Percentiles rank a stretch among this genome's conserved stretches.
phyloP scores from a whole-genome alignment of 176 grass and related monocot species.

The Dactylis glomerata region DNA sequence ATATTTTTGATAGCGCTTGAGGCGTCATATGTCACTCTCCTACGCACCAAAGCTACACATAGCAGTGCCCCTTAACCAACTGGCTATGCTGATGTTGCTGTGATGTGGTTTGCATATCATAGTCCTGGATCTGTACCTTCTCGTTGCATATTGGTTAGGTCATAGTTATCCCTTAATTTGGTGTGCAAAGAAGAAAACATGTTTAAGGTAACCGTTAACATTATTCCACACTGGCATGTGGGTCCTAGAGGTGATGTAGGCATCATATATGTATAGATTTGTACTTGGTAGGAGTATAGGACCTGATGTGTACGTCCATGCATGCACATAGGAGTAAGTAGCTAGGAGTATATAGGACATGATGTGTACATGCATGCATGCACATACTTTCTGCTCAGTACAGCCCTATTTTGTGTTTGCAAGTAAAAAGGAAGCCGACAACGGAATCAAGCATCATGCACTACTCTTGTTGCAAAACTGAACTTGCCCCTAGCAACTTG shows the following conservation, averaged over 20 bases:
- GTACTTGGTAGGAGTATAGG: background rate
- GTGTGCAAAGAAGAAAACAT: background rate
- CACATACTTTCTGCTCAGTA: conserved; percentile 13
- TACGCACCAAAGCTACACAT: background rate
- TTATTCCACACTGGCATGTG: background rate
- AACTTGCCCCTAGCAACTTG: background rate
- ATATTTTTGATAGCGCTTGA: conserved; percentile 14
- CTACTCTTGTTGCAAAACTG: conserved; percentile 6
- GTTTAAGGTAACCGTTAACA: background rate
- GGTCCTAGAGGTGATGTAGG: background rate
- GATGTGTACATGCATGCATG: conserved; percentile 23
- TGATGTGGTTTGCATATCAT: conserved; percentile 43
- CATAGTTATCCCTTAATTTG: background rate
- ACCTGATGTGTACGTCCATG: conserved; percentile 16
- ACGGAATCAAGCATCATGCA: conserved; percentile 4
- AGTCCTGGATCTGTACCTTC: conserved; percentile 9
- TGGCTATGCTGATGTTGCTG: conserved; percentile 12
- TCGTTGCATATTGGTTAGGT: background rate
- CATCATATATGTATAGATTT: background rate
- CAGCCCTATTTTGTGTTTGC: background rate
- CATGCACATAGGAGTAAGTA: background rate
- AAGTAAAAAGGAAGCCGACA: conserved; percentile 15
- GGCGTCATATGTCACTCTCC: conserved; percentile 22
- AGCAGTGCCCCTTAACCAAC: conserved; percentile 24
- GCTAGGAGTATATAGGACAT: background rate